Evolutionary conservation across 768 basidiomycete species (phyloP).

Genomic region (Filobasidium wieringae): DNA sequence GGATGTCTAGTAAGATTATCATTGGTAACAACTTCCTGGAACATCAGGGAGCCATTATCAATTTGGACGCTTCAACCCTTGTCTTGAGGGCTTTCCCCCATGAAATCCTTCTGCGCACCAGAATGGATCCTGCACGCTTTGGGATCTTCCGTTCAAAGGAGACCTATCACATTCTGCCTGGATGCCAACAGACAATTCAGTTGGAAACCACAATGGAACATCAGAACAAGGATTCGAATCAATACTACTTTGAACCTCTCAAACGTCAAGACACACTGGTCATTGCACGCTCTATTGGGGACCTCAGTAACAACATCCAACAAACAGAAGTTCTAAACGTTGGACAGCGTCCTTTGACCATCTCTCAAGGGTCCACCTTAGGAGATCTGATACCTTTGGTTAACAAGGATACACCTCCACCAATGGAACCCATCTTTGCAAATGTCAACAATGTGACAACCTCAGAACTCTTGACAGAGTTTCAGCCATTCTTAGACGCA

Average conservation of each 20-base stretch:
- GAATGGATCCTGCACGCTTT: neutral
- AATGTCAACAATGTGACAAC: neutral
- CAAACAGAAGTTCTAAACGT: neutral
- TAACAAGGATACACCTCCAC: neutral
- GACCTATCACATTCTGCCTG: conserved; percentile 1
- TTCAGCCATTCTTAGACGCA: neutral
- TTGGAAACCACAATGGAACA: too few species aligned
- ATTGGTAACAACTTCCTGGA: conserved; percentile 1
- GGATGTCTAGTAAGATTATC: neutral
- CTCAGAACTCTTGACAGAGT: neutral
- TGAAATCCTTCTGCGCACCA: neutral
- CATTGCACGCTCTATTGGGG: neutral
- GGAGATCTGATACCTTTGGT: neutral
- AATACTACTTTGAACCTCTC: neutral
- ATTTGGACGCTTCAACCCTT: neutral
- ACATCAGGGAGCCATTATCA: neutral
- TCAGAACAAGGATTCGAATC: neutral
- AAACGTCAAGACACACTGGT: neutral
- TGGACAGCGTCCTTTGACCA: neutral
- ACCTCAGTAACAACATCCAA: neutral
- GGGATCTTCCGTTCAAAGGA: neutral
- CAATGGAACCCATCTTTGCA: neutral
- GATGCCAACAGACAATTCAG: neutral
- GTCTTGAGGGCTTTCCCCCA: neutral
- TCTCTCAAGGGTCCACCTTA: neutral